Evolutionary conservation across 1,139 yeast genomes (phyloP).

Genomic region (Fermentozyma sake): DNA sequence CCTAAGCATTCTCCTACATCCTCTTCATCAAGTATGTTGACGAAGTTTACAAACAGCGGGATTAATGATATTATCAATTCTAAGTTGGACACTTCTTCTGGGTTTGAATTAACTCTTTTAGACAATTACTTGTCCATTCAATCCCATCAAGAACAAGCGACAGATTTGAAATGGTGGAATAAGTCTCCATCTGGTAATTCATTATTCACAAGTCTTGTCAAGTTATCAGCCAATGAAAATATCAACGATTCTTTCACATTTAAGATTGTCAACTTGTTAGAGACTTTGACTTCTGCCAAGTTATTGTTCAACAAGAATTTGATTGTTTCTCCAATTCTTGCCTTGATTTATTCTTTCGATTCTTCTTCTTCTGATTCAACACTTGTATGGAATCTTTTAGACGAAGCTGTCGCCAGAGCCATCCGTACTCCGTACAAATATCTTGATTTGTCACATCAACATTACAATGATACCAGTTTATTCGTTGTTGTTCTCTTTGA

Average conservation of each 20-base stretch:
- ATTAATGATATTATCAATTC: conserved; percentile 15
- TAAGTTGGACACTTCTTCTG: conserved; percentile 25
- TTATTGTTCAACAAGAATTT: conserved; percentile 44
- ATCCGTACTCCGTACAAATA: conserved; percentile 79
- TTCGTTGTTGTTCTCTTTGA: conserved; percentile 65
- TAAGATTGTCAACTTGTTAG: conserved; percentile 22
- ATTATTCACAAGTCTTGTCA: conserved; percentile 56
- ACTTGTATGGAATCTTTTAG: conserved; percentile 53
- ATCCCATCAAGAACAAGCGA: conserved; percentile 29
- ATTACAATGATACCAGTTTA: conserved; percentile 50
- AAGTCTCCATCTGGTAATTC: conserved; percentile 43
- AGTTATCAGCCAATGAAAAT: conserved; percentile 29
- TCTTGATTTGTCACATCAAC: conserved; percentile 55
- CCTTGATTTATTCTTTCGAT: conserved; percentile 21
- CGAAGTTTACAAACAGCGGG: conserved; percentile 17
- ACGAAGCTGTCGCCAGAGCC: conserved; percentile 69
- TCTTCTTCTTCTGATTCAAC: conserved; percentile 4
- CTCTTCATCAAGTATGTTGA: conserved; percentile 9
- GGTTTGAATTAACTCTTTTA: conserved; percentile 50
- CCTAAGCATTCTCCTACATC: conserved; percentile 13
- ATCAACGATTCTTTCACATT: conserved; percentile 25
- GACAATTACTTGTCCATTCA: conserved; percentile 44
- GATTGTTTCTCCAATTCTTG: conserved; percentile 40
- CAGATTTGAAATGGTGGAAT: conserved; percentile 62
- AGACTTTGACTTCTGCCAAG: conserved; percentile 18